phyloP scores from a whole-genome alignment of 495 filamentous ascomycete species.

The Xylaria venustula region DNA sequence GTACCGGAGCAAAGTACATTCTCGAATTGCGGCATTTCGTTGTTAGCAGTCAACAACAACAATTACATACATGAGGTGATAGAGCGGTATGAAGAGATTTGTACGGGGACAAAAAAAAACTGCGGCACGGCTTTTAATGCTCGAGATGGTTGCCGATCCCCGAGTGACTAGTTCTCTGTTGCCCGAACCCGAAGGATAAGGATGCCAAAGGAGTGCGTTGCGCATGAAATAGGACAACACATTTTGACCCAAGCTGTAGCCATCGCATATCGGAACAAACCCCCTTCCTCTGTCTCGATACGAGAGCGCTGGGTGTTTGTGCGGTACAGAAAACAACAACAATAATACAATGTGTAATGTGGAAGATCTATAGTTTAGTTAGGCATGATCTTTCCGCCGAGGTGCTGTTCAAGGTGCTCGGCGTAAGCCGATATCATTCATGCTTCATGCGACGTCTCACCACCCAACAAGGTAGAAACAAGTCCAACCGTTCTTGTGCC shows the following conservation, averaged over 20 bases:
- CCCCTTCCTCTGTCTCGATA: neutral
- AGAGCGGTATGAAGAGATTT: neutral
- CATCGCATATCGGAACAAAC: neutral
- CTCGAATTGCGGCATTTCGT: neutral
- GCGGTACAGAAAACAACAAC: no score
- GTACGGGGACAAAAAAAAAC: neutral
- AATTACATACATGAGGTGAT: neutral
- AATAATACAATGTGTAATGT: no score
- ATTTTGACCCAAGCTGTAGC: neutral
- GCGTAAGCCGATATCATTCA: slow-evolving; percentile 3
- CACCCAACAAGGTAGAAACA: neutral
- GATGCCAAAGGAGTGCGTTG: neutral
- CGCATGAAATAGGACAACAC: neutral
- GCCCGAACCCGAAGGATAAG: neutral
- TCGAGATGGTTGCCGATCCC: neutral
- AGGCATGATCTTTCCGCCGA: neutral
- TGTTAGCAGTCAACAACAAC: no score
- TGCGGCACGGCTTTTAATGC: neutral
- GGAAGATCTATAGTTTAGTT: neutral
- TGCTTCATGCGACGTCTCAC: slow-evolving; percentile 12
- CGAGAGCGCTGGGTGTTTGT: neutral
- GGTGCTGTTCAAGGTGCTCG: neutral
- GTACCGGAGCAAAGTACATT: neutral
- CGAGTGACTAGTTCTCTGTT: neutral
- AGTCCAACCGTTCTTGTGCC: neutral